Conservation (phyloP, 2,329 filamentous ascomycete genomes). For the Aspergillus pseudoviridinutans region DNA sequence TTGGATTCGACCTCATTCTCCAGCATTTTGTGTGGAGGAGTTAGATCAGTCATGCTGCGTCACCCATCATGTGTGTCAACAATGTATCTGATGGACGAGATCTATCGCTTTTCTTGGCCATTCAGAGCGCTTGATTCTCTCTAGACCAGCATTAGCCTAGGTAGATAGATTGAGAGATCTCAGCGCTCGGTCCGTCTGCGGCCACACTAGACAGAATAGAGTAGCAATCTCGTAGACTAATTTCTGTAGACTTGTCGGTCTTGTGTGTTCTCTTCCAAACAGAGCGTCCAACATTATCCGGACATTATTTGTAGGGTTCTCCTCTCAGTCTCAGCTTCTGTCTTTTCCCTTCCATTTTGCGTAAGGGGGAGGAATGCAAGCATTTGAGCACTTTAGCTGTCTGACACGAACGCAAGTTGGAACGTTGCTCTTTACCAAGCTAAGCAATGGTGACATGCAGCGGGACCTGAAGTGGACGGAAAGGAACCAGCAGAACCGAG, state of each 20-base stretch:
- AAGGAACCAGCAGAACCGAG: neutral
- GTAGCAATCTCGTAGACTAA: neutral
- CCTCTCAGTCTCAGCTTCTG: too few species aligned
- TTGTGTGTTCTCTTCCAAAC: neutral
- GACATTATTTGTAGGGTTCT: neutral
- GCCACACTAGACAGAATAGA: neutral
- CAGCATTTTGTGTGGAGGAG: neutral
- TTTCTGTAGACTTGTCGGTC: neutral
- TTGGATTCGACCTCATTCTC: neutral
- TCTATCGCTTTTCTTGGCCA: neutral
- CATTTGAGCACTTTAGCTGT: neutral
- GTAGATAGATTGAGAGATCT: neutral
- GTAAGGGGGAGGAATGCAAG: neutral
- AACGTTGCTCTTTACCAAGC: constrained; percentile 8
- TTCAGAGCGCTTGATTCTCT: neutral
- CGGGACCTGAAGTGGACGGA: neutral
- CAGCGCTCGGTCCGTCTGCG: neutral
- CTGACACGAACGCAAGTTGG: neutral
- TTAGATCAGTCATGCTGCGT: neutral
- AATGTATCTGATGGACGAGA: neutral
- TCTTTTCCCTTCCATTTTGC: neutral
- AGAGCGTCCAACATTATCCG: too few species aligned
- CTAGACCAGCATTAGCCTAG: neutral
- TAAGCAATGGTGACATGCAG: constrained; percentile 1
- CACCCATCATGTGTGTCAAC: neutral